A percentile compares a stretch with the other conserved stretches of the same genome.
Conservation (phyloP, 768 basidiomycete species). For the Lanmaoa pseudosensibilis region DNA sequence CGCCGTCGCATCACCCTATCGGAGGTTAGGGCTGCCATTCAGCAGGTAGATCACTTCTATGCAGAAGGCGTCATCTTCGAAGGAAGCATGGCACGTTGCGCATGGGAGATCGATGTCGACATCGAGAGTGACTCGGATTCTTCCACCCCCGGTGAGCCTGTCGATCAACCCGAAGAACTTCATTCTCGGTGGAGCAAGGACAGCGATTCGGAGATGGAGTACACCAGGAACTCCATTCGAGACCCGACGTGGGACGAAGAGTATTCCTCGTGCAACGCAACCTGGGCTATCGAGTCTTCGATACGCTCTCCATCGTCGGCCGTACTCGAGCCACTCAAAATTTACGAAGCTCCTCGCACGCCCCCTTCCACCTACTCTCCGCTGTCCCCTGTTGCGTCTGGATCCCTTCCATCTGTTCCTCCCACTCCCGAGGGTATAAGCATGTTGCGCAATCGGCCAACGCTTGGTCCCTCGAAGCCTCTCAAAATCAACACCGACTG, state of each 20-base stretch:
- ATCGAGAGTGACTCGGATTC: conserved; percentile 62
- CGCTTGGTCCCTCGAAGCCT: conserved; percentile 37
- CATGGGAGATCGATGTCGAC: conserved; percentile 74
- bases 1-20: conserved; percentile 46
- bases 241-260: conserved; percentile 36
- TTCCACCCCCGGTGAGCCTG: conserved; percentile 45
- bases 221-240: conserved; percentile 28
- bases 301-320: conserved; percentile 45
- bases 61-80: conserved; percentile 75
- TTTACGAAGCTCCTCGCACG: conserved; percentile 48
- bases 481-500: conserved; percentile 62
- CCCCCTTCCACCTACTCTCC: conserved; percentile 56
- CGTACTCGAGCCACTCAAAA: conserved; percentile 37
- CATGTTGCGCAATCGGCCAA: conserved; percentile 39
- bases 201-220: conserved; percentile 38
- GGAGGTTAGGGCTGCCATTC: conserved; percentile 54
- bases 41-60: conserved; percentile 64
- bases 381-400: conserved; percentile 38
- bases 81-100: conserved; percentile 75
- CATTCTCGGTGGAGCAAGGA: conserved; percentile 64
- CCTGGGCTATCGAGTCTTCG: conserved; percentile 55
- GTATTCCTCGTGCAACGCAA: conserved; percentile 49
- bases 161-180: conserved; percentile 39
- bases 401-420: conserved; percentile 48
- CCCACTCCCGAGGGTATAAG: conserved; percentile 57